These are phyloP conservation scores for Saturnispora gosingensis DNA, from an alignment of 805 yeast species.

Conservation along the genomic window DNA sequence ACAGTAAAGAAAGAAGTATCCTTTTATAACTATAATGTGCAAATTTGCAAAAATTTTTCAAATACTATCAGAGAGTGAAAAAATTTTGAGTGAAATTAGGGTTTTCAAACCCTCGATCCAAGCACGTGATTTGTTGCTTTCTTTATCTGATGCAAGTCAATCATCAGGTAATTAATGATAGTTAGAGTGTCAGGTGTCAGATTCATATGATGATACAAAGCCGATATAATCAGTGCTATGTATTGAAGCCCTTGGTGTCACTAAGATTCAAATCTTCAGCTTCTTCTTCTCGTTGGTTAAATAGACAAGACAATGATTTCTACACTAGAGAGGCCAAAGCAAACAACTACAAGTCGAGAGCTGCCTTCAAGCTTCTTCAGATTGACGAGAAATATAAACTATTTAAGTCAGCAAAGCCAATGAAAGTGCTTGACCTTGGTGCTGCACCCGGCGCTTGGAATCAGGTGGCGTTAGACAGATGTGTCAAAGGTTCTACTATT, in stretches of 20 bases:
- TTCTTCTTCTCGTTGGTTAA: constrained; percentile 66
- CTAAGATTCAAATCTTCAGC: constrained; percentile 21
- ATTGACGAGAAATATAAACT: constrained; percentile 56
- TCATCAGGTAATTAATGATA: too few relatives aligned
- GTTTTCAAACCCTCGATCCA: constrained; percentile 8
- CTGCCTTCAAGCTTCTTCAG: constrained; percentile 81
- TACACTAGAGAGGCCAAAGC: constrained; percentile 60
- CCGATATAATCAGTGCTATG: not conserved
- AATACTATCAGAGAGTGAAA: not conserved
- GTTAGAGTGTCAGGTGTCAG: too few relatives aligned
- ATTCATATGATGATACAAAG: not conserved
- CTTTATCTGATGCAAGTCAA: not conserved
- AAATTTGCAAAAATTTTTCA: not conserved
- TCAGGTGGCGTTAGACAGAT: constrained; percentile 60
- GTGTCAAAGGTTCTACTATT: constrained; percentile 43
- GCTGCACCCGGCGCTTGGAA: constrained; percentile 96
- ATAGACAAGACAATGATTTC: constrained; percentile 56
- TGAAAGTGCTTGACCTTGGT: constrained; percentile 70
- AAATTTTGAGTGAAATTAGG: not conserved
- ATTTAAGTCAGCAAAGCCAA: constrained; percentile 27
- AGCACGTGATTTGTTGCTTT: constrained; percentile 11
- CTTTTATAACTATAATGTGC: not conserved
- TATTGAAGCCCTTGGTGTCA: not conserved
- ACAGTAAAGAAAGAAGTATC: constrained; percentile 27
- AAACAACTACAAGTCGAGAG: constrained; percentile 65